These are phyloP conservation scores for Fusarium begoniae DNA, from an alignment of 2,329 filamentous ascomycete species.

Conservation along the genomic window DNA sequence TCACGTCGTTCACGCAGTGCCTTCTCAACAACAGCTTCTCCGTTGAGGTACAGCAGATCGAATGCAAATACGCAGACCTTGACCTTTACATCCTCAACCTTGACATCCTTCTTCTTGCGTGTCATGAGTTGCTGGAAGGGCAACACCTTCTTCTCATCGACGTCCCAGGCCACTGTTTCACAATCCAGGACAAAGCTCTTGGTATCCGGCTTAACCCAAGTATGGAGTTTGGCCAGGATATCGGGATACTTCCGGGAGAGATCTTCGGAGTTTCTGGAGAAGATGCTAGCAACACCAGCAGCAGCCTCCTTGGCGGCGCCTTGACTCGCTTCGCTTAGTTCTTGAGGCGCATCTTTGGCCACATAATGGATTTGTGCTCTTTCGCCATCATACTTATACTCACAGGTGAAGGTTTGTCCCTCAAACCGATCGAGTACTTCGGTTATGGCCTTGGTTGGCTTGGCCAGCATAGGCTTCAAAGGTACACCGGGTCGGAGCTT, in stretches of 20 bases:
- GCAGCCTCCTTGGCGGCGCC: constrained; percentile 71
- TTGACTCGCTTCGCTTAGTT: constrained; percentile 70
- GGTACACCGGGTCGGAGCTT: constrained; percentile 94
- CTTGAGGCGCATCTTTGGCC: constrained; percentile 76
- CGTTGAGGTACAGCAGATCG: constrained; percentile 92
- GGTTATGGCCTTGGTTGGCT: constrained; percentile 97
- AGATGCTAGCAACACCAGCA: constrained; percentile 87
- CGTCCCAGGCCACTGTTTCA: constrained; percentile 97
- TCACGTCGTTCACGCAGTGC: constrained; percentile 84
- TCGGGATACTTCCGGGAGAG: constrained; percentile 98
- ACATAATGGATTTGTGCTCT: constrained; percentile 99
- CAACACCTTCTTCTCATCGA: constrained; percentile 92
- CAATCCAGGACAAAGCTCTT: constrained; percentile 98
- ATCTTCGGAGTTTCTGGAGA: constrained; percentile 97
- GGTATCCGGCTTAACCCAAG: constrained; percentile 89
- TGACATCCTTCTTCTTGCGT: constrained; percentile 96
- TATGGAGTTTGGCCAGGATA: constrained; percentile 85
- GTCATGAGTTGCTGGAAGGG: constrained; percentile 99
- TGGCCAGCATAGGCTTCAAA: constrained; percentile 97
- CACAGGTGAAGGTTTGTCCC: constrained; percentile 93
- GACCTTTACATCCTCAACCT: constrained; percentile 92
- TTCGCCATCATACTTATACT: constrained; percentile 99
- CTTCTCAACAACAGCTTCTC: constrained; percentile 87
- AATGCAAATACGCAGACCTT: constrained; percentile 98
- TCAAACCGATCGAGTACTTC: constrained; percentile 98